Conservation (phyloP, 2,329 filamentous ascomycete genomes). For the Shiraia sp. region DNA sequence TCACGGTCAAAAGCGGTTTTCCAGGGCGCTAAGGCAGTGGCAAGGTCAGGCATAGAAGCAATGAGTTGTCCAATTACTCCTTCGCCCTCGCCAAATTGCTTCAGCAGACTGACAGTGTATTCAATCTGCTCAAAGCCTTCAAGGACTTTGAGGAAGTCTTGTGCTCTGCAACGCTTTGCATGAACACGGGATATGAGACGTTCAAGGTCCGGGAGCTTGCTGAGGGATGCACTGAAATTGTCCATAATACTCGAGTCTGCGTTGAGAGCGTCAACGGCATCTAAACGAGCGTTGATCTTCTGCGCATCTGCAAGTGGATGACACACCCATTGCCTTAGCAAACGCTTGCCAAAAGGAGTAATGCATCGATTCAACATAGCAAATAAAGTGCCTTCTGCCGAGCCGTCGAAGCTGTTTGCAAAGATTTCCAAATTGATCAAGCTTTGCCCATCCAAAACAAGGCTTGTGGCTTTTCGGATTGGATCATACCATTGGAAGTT, state of each 20-base stretch:
- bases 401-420: constrained; percentile 86
- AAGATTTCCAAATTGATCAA: constrained; percentile 98
- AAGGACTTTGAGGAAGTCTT: constrained; percentile 90
- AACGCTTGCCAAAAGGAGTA: constrained; percentile 93
- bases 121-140: constrained; percentile 98
- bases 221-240: constrained; percentile 84
- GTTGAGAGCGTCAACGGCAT: constrained; percentile 92
- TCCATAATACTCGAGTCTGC: constrained; percentile 79
- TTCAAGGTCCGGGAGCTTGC: constrained; percentile 92
- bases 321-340: constrained; percentile 96
- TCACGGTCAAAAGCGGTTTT: constrained; percentile 85
- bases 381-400: constrained; percentile 84
- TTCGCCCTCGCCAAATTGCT: constrained; percentile 73
- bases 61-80: constrained; percentile 85
- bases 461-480: constrained; percentile 84
- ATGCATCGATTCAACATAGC: constrained; percentile 89
- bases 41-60: constrained; percentile 81
- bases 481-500: constrained; percentile 93
- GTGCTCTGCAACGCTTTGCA: constrained; percentile 83
- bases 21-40: constrained; percentile 77
- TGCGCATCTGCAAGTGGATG: constrained; percentile 85
- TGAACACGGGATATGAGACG: constrained; percentile 92
- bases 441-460: constrained; percentile 93
- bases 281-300: constrained; percentile 90
- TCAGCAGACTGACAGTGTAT: constrained; percentile 83